These are phyloP conservation scores for Kwoniella pini DNA, from an alignment of 768 basidiomycete species.

Conservation along the genomic window DNA sequence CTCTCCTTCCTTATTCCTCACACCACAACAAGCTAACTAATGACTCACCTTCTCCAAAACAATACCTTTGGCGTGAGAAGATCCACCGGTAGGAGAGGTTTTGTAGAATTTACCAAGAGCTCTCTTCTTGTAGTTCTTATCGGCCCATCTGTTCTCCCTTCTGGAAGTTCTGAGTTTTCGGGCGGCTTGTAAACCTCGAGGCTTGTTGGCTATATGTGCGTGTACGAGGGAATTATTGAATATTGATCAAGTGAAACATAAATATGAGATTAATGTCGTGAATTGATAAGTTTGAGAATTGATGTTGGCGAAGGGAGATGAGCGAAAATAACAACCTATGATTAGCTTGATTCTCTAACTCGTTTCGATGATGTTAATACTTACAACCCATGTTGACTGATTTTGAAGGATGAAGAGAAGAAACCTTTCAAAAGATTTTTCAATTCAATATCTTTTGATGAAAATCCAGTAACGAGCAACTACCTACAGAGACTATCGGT, in stretches of 20 bases:
- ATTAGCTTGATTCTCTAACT: constrained; percentile 3
- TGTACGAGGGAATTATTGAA: background rate
- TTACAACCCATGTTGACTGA: constrained; percentile 44
- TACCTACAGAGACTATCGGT: too few relatives aligned
- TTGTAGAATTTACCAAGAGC: constrained; percentile 99
- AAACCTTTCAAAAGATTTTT: background rate
- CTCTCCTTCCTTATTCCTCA: background rate
- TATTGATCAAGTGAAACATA: background rate
- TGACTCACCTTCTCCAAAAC: constrained; percentile 82
- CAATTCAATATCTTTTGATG: background rate
- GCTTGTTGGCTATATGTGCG: constrained; percentile 89
- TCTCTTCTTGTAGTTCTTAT: constrained; percentile 98
- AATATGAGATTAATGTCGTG: constrained; percentile 3
- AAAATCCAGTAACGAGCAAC: background rate
- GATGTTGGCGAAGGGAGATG: background rate
- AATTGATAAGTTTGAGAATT: background rate
- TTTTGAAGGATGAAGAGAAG: constrained; percentile 27
- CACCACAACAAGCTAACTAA: background rate
- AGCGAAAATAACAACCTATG: background rate
- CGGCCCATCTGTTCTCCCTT: constrained; percentile 98
- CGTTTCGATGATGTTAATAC: constrained; percentile 1
- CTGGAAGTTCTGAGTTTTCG: constrained; percentile 95
- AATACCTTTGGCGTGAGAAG: constrained; percentile 99
- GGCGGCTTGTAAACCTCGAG: constrained; percentile 97
- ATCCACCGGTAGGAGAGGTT: constrained; percentile 98